Conservation (phyloP, 352 stramenopile species). For the Globisporangium recalcitrans region DNA sequence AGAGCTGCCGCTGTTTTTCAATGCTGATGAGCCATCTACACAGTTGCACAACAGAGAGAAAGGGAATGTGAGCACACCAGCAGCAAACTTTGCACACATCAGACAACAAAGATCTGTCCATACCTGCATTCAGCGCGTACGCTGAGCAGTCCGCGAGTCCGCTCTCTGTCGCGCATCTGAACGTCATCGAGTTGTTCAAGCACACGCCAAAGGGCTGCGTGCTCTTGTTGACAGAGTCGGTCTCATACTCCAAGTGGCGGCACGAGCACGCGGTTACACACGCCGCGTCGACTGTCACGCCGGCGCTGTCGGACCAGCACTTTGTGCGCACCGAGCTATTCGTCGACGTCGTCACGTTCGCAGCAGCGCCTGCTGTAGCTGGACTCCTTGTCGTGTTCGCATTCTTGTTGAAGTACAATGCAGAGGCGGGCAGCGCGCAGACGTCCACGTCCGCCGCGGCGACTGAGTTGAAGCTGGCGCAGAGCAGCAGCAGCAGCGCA, state of each 20-base stretch:
- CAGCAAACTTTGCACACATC: not conserved
- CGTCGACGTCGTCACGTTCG: conserved; percentile 2
- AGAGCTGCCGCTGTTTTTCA: not conserved
- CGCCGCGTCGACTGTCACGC: conserved; percentile 2
- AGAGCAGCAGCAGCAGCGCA: not conserved
- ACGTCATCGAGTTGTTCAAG: conserved; percentile 12
- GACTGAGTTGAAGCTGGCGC: not conserved
- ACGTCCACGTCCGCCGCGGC: not conserved
- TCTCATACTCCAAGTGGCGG: conserved; percentile 3
- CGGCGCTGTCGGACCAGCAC: conserved; percentile 12
- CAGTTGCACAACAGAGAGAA: not conserved
- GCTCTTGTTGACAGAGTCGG: not conserved
- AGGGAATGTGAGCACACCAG: not conserved
- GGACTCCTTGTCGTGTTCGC: not conserved
- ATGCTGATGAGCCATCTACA: conserved; percentile 13
- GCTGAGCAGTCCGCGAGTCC: conserved; percentile 14
- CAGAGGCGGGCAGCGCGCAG: conserved; percentile 23
- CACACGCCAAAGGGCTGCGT: conserved; percentile 1
- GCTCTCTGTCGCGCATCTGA: not conserved
- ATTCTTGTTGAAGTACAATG: conserved; percentile 21
- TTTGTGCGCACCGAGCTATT: not conserved
- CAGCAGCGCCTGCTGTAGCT: not conserved
- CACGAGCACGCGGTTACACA: conserved; percentile 12
- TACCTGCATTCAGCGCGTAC: conserved; percentile 24
- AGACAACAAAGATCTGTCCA: not conserved